phyloP scores from a whole-genome alignment of 2,329 filamentous ascomycete genomes.

The Alternaria gaisen region DNA sequence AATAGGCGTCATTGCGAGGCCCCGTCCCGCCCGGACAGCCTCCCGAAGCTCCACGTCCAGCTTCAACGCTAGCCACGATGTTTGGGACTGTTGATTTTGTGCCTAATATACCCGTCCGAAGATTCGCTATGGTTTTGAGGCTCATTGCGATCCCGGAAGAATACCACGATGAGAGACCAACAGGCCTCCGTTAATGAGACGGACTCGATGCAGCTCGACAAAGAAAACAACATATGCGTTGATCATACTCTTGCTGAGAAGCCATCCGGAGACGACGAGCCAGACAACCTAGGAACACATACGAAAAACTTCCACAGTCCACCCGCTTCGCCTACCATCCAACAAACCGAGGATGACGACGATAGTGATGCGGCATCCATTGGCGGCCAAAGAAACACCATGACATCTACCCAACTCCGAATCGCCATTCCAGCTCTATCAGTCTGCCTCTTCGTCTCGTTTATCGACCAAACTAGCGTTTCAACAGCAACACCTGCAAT shows the following conservation, averaged over 20 bases:
- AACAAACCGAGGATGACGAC: slow-evolving; percentile 5
- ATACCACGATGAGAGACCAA: slow-evolving; percentile 1
- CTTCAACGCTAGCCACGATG: neutral
- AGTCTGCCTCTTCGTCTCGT: slow-evolving; percentile 63
- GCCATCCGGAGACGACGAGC: neutral
- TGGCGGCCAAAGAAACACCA: slow-evolving; percentile 62
- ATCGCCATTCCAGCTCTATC: slow-evolving; percentile 64
- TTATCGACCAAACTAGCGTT: slow-evolving; percentile 67
- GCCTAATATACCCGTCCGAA: neutral
- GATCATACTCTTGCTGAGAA: neutral
- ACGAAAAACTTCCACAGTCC: neutral
- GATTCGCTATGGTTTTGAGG: neutral
- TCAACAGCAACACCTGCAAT: slow-evolving; percentile 52
- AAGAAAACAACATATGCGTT: neutral
- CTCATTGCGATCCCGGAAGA: neutral
- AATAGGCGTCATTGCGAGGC: neutral
- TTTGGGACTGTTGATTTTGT: neutral
- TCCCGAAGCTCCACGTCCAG: slow-evolving; percentile 9
- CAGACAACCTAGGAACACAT: neutral
- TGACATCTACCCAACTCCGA: slow-evolving; percentile 61
- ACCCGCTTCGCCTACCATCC: neutral
- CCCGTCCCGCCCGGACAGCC: slow-evolving; percentile 1
- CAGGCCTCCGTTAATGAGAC: neutral
- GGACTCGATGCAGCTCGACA: neutral
- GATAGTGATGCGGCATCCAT: slow-evolving; percentile 24